These are phyloP conservation scores for Yamadazyma nakazawae DNA, from an alignment of 805 yeast species.

Conservation along the genomic window DNA sequence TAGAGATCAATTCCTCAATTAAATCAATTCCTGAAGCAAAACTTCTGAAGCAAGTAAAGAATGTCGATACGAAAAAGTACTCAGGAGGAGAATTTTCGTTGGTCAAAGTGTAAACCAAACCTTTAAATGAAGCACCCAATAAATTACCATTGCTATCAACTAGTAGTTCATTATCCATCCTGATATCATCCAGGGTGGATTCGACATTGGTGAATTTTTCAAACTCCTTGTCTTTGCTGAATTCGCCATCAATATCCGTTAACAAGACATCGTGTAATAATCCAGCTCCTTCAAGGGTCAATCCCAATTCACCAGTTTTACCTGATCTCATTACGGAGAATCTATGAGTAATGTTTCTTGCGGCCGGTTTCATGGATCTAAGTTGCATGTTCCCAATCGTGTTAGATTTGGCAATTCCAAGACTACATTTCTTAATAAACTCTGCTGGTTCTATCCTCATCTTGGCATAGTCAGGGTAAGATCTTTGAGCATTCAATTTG, in stretches of 20 bases:
- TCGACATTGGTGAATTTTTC: conserved; percentile 26
- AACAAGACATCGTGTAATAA: conserved; percentile 35
- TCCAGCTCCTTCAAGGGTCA: conserved; percentile 48
- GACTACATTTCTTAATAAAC: conserved; percentile 59
- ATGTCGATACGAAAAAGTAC: conserved; percentile 66
- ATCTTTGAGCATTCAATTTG: conserved; percentile 52
- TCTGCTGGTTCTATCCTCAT: conserved; percentile 57
- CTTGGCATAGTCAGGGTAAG: conserved; percentile 61
- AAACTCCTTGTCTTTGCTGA: conserved; percentile 35
- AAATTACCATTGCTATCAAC: conserved; percentile 50
- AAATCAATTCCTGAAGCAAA: conserved; percentile 67
- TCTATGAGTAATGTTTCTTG: conserved; percentile 32
- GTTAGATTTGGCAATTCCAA: conserved; percentile 50
- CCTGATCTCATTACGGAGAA: conserved; percentile 53
- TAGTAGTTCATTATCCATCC: conserved; percentile 43
- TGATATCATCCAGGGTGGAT: conserved; percentile 9
- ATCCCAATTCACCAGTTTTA: conserved; percentile 44
- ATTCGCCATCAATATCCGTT: conserved; percentile 27
- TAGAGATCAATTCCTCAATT: conserved; percentile 59
- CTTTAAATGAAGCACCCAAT: conserved; percentile 69
- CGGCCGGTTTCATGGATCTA: conserved; percentile 16
- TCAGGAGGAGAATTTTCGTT: conserved; percentile 65
- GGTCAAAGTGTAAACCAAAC: conserved; percentile 61
- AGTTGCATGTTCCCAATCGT: conserved; percentile 22
- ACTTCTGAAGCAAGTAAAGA: conserved; percentile 71